Conservation (phyloP, 2,329 filamentous ascomycete genomes). For the Fusarium algeriense region DNA sequence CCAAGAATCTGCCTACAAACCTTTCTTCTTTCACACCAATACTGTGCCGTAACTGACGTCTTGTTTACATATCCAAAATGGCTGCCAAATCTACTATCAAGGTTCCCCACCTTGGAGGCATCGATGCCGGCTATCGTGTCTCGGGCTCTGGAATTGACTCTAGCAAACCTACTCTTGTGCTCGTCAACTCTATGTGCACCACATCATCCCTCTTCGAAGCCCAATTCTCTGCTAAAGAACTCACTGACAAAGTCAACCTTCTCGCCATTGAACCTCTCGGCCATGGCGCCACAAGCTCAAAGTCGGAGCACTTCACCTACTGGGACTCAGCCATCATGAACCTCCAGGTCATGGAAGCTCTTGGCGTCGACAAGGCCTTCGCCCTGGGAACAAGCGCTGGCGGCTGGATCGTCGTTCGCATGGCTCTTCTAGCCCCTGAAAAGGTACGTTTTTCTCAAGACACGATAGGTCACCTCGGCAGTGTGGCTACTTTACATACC, state of each 20-base stretch:
- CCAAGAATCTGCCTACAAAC: neutral
- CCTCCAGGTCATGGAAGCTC: slow-evolving; percentile 66
- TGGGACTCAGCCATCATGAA: slow-evolving; percentile 68
- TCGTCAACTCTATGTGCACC: slow-evolving; percentile 66
- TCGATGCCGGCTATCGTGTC: slow-evolving; percentile 60
- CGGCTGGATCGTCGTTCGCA: slow-evolving; percentile 63
- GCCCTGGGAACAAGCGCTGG: slow-evolving; percentile 65
- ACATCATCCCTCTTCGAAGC: slow-evolving; percentile 59
- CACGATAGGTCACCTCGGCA: neutral
- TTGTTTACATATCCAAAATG: slow-evolving; percentile 43
- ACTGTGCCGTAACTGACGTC: neutral
- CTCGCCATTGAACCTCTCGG: slow-evolving; percentile 66
- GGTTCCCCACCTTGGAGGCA: slow-evolving; percentile 63
- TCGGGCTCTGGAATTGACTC: slow-evolving; percentile 59
- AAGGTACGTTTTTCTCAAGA: slow-evolving; percentile 51
- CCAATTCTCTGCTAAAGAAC: slow-evolving; percentile 57
- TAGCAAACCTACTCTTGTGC: slow-evolving; percentile 63
- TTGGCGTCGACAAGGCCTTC: slow-evolving; percentile 62
- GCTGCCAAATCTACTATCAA: slow-evolving; percentile 57
- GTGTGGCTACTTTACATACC: slow-evolving; percentile 5
- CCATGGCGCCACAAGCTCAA: slow-evolving; percentile 60
- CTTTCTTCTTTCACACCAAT: neutral
- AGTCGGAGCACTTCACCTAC: slow-evolving; percentile 64
- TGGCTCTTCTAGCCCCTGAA: slow-evolving; percentile 64
- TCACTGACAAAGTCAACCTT: slow-evolving; percentile 60